Evolutionary conservation across 495 filamentous ascomycete species (phyloP).

Genomic region (Copromyces sp.): DNA sequence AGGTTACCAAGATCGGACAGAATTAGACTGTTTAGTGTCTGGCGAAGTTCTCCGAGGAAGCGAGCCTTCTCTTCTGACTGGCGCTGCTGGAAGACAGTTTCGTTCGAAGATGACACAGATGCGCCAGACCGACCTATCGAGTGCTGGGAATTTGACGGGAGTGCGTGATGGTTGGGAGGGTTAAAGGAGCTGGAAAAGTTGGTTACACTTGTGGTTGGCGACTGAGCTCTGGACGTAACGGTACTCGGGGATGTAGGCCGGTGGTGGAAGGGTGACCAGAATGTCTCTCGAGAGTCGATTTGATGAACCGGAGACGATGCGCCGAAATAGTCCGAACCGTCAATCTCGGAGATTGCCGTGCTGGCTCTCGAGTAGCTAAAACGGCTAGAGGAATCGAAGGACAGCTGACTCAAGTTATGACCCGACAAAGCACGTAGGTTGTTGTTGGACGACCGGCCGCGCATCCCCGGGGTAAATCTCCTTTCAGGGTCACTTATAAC

Average conservation of each 20-base stretch:
- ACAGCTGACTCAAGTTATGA: constrained; percentile 52
- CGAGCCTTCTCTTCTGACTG: constrained; percentile 42
- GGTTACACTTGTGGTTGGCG: constrained; percentile 44
- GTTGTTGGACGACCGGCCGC: constrained; percentile 15
- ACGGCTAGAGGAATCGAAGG: constrained; percentile 52
- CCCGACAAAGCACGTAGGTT: constrained; percentile 44
- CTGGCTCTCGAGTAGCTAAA: constrained; percentile 48
- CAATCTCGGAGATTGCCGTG: constrained; percentile 51
- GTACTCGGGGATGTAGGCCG: constrained; percentile 51
- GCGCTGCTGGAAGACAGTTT: constrained; percentile 47
- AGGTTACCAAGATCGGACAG: constrained; percentile 82
- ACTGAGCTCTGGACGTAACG: constrained; percentile 45
- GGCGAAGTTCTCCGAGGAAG: constrained; percentile 68
- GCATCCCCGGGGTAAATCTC: constrained; percentile 16
- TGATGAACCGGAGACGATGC: constrained; percentile 57
- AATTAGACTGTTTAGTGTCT: constrained; percentile 71
- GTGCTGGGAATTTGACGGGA: constrained; percentile 31
- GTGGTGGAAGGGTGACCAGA: constrained; percentile 75
- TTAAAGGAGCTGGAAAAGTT: constrained; percentile 38
- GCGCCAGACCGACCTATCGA: constrained; percentile 39
- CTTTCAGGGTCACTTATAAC: constrained; percentile 42
- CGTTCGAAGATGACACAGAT: constrained; percentile 44
- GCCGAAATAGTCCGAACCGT: constrained; percentile 62
- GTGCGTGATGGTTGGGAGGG: constrained; percentile 27
- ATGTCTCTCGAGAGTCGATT: constrained; percentile 70